Conservation (phyloP, 306 rosid species). For the Mucuna pruriens region DNA sequence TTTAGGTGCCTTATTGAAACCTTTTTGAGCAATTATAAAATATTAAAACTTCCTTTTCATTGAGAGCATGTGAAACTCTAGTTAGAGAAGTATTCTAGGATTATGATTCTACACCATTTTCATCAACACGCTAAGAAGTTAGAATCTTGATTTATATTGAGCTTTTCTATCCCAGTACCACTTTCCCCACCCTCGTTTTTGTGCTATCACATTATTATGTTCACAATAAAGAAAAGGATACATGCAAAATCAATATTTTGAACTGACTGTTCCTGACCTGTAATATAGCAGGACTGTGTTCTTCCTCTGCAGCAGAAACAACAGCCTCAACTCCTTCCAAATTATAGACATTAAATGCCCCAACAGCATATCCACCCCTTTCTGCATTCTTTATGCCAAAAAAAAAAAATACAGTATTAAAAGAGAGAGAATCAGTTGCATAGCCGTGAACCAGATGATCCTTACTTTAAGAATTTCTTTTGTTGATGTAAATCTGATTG, state of each 20-base stretch:
- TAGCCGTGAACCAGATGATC: conserved; percentile 26
- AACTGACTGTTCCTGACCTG: conserved; percentile 63
- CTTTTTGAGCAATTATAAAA: neutral
- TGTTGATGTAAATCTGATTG: conserved; percentile 67
- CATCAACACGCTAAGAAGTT: neutral
- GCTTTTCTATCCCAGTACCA: neutral
- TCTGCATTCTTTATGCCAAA: conserved; percentile 67
- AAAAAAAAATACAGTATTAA: conserved; percentile 24
- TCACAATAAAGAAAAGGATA: conserved; percentile 18
- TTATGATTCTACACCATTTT: neutral
- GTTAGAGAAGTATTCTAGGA: neutral
- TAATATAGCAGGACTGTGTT: conserved; percentile 90
- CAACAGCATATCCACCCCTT: conserved; percentile 90
- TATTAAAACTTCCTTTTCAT: neutral
- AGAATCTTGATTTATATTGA: neutral
- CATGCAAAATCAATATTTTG: conserved; percentile 11
- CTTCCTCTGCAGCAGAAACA: conserved; percentile 93
- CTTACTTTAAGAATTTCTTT: conserved; percentile 88
- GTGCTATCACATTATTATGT: neutral
- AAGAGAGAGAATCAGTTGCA: conserved; percentile 22
- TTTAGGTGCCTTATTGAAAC: neutral
- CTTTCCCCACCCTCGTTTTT: neutral
- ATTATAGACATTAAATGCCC: conserved; percentile 97
- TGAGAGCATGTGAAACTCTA: neutral
- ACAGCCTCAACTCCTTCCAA: conserved; percentile 96